A percentile compares a stretch with the other conserved stretches of the same genome.
These are phyloP conservation scores for Macrocybe gigantea DNA, from an alignment of 768 basidiomycete genomes.

Conservation along the genomic window DNA sequence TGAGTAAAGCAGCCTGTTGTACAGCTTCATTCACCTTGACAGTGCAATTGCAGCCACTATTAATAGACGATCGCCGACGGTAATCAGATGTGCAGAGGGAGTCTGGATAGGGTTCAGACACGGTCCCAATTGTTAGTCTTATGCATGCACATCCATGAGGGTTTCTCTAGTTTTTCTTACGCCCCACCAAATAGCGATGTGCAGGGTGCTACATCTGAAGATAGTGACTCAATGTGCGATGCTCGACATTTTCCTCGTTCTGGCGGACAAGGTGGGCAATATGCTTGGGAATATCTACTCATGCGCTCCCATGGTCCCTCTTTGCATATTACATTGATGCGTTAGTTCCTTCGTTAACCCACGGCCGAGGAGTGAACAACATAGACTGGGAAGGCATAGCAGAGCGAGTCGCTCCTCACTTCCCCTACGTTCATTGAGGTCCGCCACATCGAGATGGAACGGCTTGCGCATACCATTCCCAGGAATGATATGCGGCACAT, in stretches of 20 bases:
- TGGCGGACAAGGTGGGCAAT: slow-evolving; percentile 75
- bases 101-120: slow-evolving; percentile 97
- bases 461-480: slow-evolving; percentile 79
- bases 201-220: slow-evolving; percentile 89
- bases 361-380: slow-evolving; percentile 62
- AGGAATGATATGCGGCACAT: slow-evolving; percentile 83
- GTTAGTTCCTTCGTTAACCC: slow-evolving; percentile 84
- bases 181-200: slow-evolving; percentile 55
- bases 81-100: slow-evolving; percentile 92
- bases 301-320: slow-evolving; percentile 45
- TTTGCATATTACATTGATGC: slow-evolving; percentile 97
- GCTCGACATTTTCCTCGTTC: slow-evolving; percentile 91
- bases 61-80: slow-evolving; percentile 81
- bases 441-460: slow-evolving; percentile 76
- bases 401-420: slow-evolving; percentile 86
- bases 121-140: slow-evolving; percentile 69
- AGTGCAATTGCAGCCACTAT: slow-evolving; percentile 53
- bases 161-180: not conserved
- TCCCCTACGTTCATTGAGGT: slow-evolving; percentile 94
- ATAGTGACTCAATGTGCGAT: slow-evolving; percentile 95
- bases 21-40: not conserved
- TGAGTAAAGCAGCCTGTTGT: slow-evolving; percentile 24
- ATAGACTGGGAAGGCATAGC: slow-evolving; percentile 97
- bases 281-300: not conserved
- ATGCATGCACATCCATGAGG: not conserved